Evolutionary conservation across 495 filamentous ascomycete species (phyloP).

Genomic region (Hyaloscypha finlandica): DNA sequence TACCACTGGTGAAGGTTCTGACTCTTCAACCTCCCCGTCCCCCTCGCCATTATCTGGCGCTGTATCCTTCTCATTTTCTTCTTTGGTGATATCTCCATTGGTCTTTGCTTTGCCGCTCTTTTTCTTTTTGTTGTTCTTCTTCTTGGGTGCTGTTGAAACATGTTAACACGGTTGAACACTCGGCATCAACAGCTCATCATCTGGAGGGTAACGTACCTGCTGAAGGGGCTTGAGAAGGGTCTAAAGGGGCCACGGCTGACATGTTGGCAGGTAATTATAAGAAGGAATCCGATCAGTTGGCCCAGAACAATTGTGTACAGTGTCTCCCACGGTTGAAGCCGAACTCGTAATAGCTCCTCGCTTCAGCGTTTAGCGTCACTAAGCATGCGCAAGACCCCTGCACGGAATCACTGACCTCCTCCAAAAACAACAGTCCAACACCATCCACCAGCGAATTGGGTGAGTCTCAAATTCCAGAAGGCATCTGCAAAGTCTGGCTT

Average conservation of each 20-base stretch:
- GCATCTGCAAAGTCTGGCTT: neutral
- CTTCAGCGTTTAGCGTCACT: neutral
- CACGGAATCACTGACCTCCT: neutral
- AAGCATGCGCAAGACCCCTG: slow-evolving; percentile 9
- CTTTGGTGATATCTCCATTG: slow-evolving; percentile 37
- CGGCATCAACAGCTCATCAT: neutral
- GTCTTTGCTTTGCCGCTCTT: slow-evolving; percentile 44
- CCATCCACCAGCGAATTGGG: neutral
- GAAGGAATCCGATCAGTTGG: neutral
- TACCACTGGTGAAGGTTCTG: slow-evolving; percentile 32
- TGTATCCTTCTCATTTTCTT: slow-evolving; percentile 40
- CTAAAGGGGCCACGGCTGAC: slow-evolving; percentile 34
- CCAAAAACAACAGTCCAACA: neutral
- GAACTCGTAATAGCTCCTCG: slow-evolving; percentile 17
- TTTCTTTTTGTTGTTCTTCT: slow-evolving; percentile 76
- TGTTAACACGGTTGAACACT: slow-evolving; percentile 21
- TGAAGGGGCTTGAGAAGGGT: slow-evolving; percentile 28
- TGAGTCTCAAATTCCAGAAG: neutral
- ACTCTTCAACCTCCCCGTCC: slow-evolving; percentile 38
- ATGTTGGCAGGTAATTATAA: slow-evolving; percentile 21
- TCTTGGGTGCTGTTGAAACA: slow-evolving; percentile 50
- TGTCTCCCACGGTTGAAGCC: neutral
- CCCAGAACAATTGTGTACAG: neutral
- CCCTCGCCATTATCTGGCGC: slow-evolving; percentile 38
- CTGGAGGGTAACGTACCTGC: slow-evolving; percentile 30